phyloP scores from a whole-genome alignment of 2,329 filamentous ascomycete genomes.

The Aspergillus thermomutatus region DNA sequence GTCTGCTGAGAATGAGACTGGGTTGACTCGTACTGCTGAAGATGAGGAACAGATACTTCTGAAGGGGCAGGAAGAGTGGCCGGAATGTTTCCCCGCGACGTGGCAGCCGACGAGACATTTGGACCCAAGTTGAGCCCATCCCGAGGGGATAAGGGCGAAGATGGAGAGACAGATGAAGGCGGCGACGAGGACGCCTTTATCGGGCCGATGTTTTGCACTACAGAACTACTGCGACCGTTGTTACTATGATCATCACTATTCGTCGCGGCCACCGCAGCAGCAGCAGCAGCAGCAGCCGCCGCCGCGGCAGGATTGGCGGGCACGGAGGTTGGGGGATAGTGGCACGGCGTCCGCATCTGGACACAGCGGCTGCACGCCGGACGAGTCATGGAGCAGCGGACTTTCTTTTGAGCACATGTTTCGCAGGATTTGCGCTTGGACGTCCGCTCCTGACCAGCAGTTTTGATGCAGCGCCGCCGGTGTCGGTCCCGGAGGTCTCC shows the following conservation, averaged over 20 bases:
- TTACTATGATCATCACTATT: neutral
- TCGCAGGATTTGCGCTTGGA: slow-evolving; percentile 20
- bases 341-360: slow-evolving; percentile 8
- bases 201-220: too few relatives aligned
- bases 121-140: neutral
- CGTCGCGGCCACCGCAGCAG: neutral
- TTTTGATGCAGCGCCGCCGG: slow-evolving; percentile 17
- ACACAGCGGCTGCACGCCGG: slow-evolving; percentile 15
- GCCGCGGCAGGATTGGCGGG: slow-evolving; percentile 1
- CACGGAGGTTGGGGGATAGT: slow-evolving; percentile 11
- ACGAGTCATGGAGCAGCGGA: slow-evolving; percentile 17
- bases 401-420: slow-evolving; percentile 17
- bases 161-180: neutral
- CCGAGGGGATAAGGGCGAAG: neutral
- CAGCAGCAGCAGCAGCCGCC: neutral
- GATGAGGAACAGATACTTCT: neutral
- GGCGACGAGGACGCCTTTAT: neutral
- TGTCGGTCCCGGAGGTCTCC: slow-evolving; percentile 19
- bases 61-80: neutral
- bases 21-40: neutral
- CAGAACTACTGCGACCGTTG: neutral
- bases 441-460: slow-evolving; percentile 12
- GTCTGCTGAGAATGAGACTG: neutral
- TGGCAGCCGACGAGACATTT: neutral
- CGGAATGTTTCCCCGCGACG: neutral